Conservation (phyloP, 2,329 filamentous ascomycete species). For the Ophiobolus disseminans region DNA sequence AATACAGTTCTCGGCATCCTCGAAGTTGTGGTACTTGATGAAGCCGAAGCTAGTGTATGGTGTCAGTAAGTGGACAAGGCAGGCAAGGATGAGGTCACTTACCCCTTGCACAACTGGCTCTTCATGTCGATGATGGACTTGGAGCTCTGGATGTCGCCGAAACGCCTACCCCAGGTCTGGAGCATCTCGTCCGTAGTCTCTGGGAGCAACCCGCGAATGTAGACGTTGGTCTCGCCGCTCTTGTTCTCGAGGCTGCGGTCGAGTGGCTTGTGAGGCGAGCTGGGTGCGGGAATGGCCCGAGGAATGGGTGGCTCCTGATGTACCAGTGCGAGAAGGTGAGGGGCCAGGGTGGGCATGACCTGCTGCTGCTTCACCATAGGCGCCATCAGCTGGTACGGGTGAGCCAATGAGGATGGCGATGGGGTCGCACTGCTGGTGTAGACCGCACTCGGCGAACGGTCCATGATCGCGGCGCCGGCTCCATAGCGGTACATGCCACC, state of each 20-base stretch:
- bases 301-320: constrained; percentile 83
- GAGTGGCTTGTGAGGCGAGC: constrained; percentile 84
- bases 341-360: constrained; percentile 50
- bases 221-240: constrained; percentile 95
- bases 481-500: constrained; percentile 55
- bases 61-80: constrained; percentile 11
- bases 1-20: constrained; percentile 94
- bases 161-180: constrained; percentile 80
- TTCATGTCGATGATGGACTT: constrained; percentile 98
- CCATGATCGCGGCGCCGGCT: constrained; percentile 55
- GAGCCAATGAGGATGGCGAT: constrained; percentile 57
- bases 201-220: constrained; percentile 93
- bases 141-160: constrained; percentile 92
- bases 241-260: constrained; percentile 95
- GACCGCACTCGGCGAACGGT: constrained; percentile 58
- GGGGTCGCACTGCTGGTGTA: constrained; percentile 58
- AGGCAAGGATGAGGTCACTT: constrained; percentile 22
- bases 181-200: constrained; percentile 94
- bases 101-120: constrained; percentile 97
- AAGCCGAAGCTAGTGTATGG: constrained; percentile 79
- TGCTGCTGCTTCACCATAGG: constrained; percentile 49
- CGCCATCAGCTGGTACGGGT: constrained; percentile 53
- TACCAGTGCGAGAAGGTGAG: constrained; percentile 55
- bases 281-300: constrained; percentile 85
- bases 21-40: constrained; percentile 88